Evolutionary conservation across 192 early-diverging fungal genomes (phyloP).

Genomic region (Phycomyces blakesleeanus): DNA sequence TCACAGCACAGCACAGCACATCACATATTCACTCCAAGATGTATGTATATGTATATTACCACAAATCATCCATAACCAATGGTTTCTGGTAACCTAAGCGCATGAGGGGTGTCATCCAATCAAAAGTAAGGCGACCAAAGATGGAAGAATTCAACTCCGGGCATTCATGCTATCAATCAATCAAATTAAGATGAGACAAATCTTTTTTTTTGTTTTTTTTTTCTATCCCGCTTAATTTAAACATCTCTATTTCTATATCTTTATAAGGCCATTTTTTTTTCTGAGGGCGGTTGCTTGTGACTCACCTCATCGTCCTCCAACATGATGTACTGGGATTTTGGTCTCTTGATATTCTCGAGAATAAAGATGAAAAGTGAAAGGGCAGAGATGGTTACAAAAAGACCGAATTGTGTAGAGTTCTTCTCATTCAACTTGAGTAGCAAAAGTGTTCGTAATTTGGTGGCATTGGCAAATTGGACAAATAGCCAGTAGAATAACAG

Average conservation of each 20-base stretch:
- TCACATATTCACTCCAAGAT: no score
- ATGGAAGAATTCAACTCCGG: conserved; percentile 83
- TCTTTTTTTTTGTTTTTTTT: no score
- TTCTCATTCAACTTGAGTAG: conserved; percentile 1
- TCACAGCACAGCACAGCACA: no score
- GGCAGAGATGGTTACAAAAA: conserved; percentile 33
- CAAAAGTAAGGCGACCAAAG: conserved; percentile 78
- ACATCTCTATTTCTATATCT: no score
- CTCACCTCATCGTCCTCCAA: conserved; percentile 35
- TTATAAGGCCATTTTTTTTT: no score
- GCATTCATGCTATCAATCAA: conserved; percentile 36
- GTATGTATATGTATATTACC: no score
- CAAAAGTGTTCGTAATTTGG: conserved; percentile 43
- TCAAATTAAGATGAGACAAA: neutral
- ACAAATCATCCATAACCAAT: conserved; percentile 71
- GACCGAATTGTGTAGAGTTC: conserved; percentile 11
- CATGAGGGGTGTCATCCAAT: conserved; percentile 90
- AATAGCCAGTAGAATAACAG: conserved; percentile 63
- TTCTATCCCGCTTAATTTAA: no score
- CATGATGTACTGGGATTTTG: conserved; percentile 29
- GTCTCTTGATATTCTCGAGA: conserved; percentile 40
- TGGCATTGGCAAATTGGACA: conserved; percentile 22
- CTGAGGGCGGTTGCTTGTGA: no score
- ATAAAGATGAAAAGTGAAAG: conserved; percentile 38
- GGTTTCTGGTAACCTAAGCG: conserved; percentile 72